phyloP scores from a whole-genome alignment of 2,329 filamentous ascomycete species.

The Daldinia sp. region DNA sequence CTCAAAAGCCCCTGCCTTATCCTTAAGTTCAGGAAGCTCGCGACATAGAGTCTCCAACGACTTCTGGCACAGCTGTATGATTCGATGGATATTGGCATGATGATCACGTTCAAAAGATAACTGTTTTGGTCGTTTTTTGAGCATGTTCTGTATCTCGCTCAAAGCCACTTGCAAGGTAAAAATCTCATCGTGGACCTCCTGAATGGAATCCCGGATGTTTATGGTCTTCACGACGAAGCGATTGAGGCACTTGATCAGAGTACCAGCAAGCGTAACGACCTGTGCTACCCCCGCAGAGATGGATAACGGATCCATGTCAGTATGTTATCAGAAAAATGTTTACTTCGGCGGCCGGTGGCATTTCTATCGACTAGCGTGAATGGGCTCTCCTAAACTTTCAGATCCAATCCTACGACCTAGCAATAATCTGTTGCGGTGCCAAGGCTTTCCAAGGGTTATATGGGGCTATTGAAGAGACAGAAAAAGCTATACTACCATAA shows the following conservation, averaged over 20 bases:
- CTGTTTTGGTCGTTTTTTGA: slow-evolving; percentile 38
- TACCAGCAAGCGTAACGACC: slow-evolving; percentile 38
- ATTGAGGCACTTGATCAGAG: slow-evolving; percentile 39
- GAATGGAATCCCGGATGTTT: slow-evolving; percentile 37
- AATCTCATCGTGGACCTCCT: slow-evolving; percentile 45
- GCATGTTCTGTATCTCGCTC: slow-evolving; percentile 34
- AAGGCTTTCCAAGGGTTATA: not conserved
- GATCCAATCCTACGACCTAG: slow-evolving; percentile 3
- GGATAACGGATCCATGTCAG: slow-evolving; percentile 45
- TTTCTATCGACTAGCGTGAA: slow-evolving; percentile 12
- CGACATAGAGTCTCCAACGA: slow-evolving; percentile 38
- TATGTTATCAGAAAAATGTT: slow-evolving; percentile 2
- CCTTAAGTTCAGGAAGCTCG: slow-evolving; percentile 45
- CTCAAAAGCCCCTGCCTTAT: slow-evolving; percentile 32
- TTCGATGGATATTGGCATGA: slow-evolving; percentile 43
- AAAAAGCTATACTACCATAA: not conserved
- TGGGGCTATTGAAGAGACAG: not conserved
- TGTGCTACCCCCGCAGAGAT: slow-evolving; percentile 40
- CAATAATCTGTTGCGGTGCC: not conserved
- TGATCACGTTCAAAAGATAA: slow-evolving; percentile 47
- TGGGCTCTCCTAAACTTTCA: not conserved
- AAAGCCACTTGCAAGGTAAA: slow-evolving; percentile 38
- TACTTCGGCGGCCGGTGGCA: slow-evolving; percentile 4
- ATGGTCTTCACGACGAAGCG: slow-evolving; percentile 44
- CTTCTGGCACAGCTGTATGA: slow-evolving; percentile 44